Percentiles rank a stretch among this genome's conserved stretches.
These are phyloP conservation scores for Torrubiella hemipterigena DNA, from an alignment of 2,329 filamentous ascomycete species.

Conservation along the genomic window DNA sequence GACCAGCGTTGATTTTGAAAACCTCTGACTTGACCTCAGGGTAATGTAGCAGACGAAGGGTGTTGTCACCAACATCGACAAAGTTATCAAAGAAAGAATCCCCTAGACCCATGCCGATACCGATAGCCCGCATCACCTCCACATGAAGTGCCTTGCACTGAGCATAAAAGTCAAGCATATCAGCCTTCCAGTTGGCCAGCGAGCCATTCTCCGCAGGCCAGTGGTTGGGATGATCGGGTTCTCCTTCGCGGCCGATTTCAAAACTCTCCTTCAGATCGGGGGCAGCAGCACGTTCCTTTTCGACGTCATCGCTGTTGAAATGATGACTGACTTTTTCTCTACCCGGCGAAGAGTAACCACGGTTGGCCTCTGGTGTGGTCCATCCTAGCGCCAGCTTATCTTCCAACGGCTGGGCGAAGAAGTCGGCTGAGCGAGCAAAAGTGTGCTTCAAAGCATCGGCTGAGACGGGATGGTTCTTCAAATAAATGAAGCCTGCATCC, in stretches of 20 bases:
- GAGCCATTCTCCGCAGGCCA: slow-evolving; percentile 48
- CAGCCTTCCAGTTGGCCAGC: slow-evolving; percentile 49
- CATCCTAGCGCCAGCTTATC: slow-evolving; percentile 57
- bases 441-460: slow-evolving; percentile 43
- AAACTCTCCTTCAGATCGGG: slow-evolving; percentile 57
- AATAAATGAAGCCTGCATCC: slow-evolving; percentile 79
- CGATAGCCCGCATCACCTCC: slow-evolving; percentile 74
- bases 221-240: slow-evolving; percentile 55
- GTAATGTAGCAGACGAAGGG: slow-evolving; percentile 65
- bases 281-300: slow-evolving; percentile 40
- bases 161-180: slow-evolving; percentile 66
- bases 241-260: slow-evolving; percentile 51
- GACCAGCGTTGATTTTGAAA: slow-evolving; percentile 53
- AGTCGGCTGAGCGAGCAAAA: slow-evolving; percentile 56
- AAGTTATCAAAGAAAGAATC: slow-evolving; percentile 65
- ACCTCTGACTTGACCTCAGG: slow-evolving; percentile 53
- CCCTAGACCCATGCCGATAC: slow-evolving; percentile 64
- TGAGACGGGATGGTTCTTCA: slow-evolving; percentile 66
- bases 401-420: slow-evolving; percentile 52
- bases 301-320: slow-evolving; percentile 41
- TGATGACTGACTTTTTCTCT: slow-evolving; percentile 58
- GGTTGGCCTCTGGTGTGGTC: slow-evolving; percentile 61
- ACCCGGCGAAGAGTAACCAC: slow-evolving; percentile 59
- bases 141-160: slow-evolving; percentile 63
- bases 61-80: slow-evolving; percentile 59